Evolutionary conservation across 2,329 filamentous ascomycete genomes (phyloP).

Genomic region (Fusarium citri): DNA sequence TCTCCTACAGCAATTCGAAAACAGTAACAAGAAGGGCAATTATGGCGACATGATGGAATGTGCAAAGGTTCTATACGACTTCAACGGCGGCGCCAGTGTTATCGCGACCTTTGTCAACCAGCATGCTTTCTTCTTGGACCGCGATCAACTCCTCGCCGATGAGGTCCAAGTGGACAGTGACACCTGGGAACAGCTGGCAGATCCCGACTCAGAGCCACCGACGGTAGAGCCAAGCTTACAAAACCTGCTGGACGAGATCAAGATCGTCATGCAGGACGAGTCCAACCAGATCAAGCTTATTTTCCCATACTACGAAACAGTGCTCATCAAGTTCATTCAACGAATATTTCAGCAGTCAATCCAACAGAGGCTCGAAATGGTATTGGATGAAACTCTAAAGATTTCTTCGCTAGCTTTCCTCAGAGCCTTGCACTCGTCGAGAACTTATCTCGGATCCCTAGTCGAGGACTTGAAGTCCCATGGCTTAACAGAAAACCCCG

Average conservation of each 20-base stretch:
- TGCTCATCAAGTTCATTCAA: slow-evolving; percentile 92
- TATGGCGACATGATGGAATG: slow-evolving; percentile 99
- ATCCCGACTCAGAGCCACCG: slow-evolving; percentile 92
- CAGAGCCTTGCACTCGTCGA: slow-evolving; percentile 88
- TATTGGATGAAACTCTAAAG: slow-evolving; percentile 91
- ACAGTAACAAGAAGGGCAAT: slow-evolving; percentile 93
- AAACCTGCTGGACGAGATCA: slow-evolving; percentile 92
- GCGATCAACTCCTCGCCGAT: slow-evolving; percentile 89
- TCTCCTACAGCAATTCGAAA: slow-evolving; percentile 94
- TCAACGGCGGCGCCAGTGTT: slow-evolving; percentile 94
- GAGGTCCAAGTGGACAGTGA: slow-evolving; percentile 81
- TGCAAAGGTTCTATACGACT: slow-evolving; percentile 91
- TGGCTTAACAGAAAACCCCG: slow-evolving; percentile 93
- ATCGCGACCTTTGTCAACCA: slow-evolving; percentile 98
- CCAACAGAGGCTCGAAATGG: slow-evolving; percentile 94
- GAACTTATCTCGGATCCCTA: slow-evolving; percentile 86
- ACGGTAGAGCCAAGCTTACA: slow-evolving; percentile 93
- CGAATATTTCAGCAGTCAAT: slow-evolving; percentile 98
- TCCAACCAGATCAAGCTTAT: slow-evolving; percentile 96
- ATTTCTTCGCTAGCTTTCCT: slow-evolving; percentile 94
- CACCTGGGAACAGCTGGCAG: slow-evolving; percentile 90
- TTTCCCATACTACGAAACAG: slow-evolving; percentile 96
- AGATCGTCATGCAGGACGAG: slow-evolving; percentile 95
- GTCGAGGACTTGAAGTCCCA: slow-evolving; percentile 95
- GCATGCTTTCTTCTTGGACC: slow-evolving; percentile 98